These are phyloP conservation scores for Arxiozyma slooffiae DNA, from an alignment of 1,139 yeast genomes.

Conservation along the genomic window DNA sequence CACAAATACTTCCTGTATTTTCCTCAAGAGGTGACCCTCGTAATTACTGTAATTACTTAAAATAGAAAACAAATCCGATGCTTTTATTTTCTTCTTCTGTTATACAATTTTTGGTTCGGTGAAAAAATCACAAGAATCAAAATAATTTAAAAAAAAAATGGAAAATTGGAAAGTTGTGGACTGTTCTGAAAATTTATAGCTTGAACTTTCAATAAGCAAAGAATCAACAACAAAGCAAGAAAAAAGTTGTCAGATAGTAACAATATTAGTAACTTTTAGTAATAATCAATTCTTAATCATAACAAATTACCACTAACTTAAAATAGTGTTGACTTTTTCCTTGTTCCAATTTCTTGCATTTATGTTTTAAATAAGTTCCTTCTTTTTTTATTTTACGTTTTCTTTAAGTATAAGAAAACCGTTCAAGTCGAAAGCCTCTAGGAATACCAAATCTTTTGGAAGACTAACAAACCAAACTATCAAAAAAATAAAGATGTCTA, in stretches of 20 bases:
- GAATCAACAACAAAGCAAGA: too few species aligned
- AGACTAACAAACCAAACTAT: constrained; percentile 42
- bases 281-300: too few species aligned
- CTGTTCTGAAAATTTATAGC: neutral
- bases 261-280: too few species aligned
- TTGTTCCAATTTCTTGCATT: neutral
- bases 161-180: neutral
- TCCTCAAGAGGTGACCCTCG: too few species aligned
- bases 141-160: too few species aligned
- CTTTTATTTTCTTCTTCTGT: neutral
- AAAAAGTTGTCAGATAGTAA: too few species aligned
- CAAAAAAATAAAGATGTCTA: constrained; percentile 60
- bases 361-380: too few species aligned
- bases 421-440: constrained; percentile 31
- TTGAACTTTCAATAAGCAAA: too few species aligned
- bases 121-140: neutral
- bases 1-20: too few species aligned
- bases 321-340: neutral
- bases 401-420: constrained; percentile 3
- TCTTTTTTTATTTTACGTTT: neutral
- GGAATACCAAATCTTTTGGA: constrained; percentile 47
- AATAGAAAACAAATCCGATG: neutral
- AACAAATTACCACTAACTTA: too few species aligned
- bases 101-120: neutral
- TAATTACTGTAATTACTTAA: neutral